Base-by-base conservation (phyloP, 768 basidiomycete species). In the Podaxis sp. region DNA sequence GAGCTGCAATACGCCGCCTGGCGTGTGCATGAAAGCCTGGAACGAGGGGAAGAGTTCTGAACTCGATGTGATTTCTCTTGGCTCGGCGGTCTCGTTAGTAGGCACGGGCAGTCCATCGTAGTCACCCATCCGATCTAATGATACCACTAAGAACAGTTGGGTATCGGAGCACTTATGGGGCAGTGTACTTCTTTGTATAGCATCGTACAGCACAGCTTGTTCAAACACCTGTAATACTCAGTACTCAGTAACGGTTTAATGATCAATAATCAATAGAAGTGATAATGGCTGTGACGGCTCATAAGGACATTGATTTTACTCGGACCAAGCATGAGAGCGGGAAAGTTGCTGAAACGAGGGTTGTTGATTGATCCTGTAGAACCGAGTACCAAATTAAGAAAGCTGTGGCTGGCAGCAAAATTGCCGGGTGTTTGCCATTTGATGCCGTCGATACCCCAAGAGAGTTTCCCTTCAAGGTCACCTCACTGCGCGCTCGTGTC, bases 1-100 rank as follows among this genome's bases (percentile, higher is more conserved):
- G 61, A 62, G 22, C 61, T 56, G 12, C 61, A 62, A 15, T 48
- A 62, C 13, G 61, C 20, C 26, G 54, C 61, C 22, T 56, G 53
- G 36, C 26, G 46, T 10, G 54, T 62, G 3, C 54, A 56, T n/a
- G 36, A 49, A 37, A 62, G 54, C 22, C 46, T 62, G 7, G 46
- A 49, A 4, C 44, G 33, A 17, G 46, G 54, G 26, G 60, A 56
- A 56, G 54, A 62, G 4, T 62, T 62, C 28, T 62, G 24, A 50
- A 30, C 4, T 28, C 26, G 26, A 46, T 6, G 28, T 37, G 10
- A 7, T 37, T 26, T n/a, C 15, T 10, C 20, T 15, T 15, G 17
- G 8, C 5, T 26, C 12, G 13, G 30, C 28, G 11, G 12, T 26
- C 12, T 26, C 3, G 6, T 28, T 33, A 28, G 24, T 49, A 1